phyloP scores from a whole-genome alignment of 352 stramenopile genomes.

The Phytophthora melonis region DNA sequence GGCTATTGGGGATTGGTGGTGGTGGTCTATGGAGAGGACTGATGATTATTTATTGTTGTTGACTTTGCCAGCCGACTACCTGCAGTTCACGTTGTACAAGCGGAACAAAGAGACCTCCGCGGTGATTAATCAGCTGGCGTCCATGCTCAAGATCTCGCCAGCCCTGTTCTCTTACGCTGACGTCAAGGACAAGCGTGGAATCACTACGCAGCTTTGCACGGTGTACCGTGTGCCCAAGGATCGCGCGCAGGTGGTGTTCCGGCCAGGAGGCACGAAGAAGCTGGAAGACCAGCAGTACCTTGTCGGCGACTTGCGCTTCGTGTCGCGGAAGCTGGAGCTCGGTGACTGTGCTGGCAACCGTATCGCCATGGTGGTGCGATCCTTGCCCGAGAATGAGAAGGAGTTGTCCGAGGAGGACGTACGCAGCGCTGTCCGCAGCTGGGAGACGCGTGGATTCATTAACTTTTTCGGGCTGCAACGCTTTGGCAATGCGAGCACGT shows the following conservation, averaged over 20 bases:
- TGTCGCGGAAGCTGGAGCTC: slow-evolving; percentile 82
- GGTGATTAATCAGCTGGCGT: slow-evolving; percentile 81
- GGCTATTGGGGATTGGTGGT: neutral
- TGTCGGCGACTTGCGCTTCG: slow-evolving; percentile 94
- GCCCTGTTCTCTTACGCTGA: slow-evolving; percentile 93
- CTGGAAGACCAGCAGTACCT: slow-evolving; percentile 86
- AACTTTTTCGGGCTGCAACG: slow-evolving; percentile 98
- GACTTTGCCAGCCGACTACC: slow-evolving; percentile 79
- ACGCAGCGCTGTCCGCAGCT: slow-evolving; percentile 48
- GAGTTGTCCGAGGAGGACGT: slow-evolving; percentile 47
- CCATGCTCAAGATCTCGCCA: slow-evolving; percentile 70
- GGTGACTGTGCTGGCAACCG: slow-evolving; percentile 93
- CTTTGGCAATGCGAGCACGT: slow-evolving; percentile 92
- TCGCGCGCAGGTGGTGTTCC: slow-evolving; percentile 59
- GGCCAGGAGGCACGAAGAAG: slow-evolving; percentile 40
- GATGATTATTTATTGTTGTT: neutral
- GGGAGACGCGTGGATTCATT: slow-evolving; percentile 90
- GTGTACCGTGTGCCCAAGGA: slow-evolving; percentile 80
- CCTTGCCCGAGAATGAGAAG: slow-evolving; percentile 74
- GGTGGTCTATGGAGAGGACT: neutral
- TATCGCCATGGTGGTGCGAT: slow-evolving; percentile 94
- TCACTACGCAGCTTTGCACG: slow-evolving; percentile 97
- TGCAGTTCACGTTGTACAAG: slow-evolving; percentile 97
- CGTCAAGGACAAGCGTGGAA: slow-evolving; percentile 97
- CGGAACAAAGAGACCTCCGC: slow-evolving; percentile 95